phyloP scores from a whole-genome alignment of 306 rosid species.

The Vigna mungo region DNA sequence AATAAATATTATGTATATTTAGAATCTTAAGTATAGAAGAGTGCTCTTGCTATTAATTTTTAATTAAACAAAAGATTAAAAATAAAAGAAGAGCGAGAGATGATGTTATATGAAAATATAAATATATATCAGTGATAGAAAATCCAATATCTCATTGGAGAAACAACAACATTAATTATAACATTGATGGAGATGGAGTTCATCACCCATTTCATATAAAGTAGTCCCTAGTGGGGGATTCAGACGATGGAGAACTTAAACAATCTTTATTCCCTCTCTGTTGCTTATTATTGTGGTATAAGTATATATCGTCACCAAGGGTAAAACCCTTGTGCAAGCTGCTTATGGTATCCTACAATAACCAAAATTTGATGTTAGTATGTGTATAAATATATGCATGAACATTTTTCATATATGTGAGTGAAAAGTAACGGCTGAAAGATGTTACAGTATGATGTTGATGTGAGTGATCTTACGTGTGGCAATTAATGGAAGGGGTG shows the following conservation, averaged over 20 bases:
- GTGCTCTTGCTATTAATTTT: background rate
- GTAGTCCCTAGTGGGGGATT: background rate
- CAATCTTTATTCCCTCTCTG: background rate
- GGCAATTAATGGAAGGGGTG: slow-evolving; percentile 56
- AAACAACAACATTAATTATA: background rate
- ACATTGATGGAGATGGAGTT: background rate
- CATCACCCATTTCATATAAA: background rate
- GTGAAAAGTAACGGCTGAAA: too few species aligned
- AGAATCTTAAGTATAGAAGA: background rate
- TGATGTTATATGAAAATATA: background rate
- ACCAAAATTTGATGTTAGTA: too few species aligned
- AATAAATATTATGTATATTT: background rate
- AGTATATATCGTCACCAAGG: too few species aligned
- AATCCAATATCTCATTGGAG: slow-evolving; percentile 1
- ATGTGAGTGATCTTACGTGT: slow-evolving; percentile 4
- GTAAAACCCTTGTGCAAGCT: too few species aligned
- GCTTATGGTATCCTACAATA: too few species aligned
- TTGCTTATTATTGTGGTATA: background rate
- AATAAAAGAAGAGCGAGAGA: background rate
- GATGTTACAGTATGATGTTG: background rate
- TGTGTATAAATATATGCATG: too few species aligned
- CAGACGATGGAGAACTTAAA: background rate
- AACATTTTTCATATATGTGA: too few species aligned
- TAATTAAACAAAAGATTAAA: background rate
- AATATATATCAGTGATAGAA: background rate